phyloP scores from a whole-genome alignment of 345 rosid genomes.

The Sapria himalayana region DNA sequence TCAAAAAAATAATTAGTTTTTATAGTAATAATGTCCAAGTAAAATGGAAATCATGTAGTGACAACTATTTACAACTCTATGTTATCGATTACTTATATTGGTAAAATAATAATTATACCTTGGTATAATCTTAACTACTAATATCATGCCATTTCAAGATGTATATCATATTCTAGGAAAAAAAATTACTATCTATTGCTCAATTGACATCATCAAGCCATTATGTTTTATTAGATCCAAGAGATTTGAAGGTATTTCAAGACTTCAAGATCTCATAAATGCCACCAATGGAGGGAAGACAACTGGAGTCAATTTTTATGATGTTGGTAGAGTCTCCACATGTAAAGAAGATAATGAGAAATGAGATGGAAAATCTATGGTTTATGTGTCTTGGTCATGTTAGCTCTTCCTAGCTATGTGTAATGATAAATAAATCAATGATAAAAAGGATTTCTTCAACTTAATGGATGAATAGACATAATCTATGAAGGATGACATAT shows the following conservation, averaged over 20 bases:
- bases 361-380: background rate
- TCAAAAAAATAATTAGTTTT: background rate
- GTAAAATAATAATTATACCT: background rate
- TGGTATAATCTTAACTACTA: too few relatives aligned
- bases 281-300: background rate
- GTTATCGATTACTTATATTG: background rate
- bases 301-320: background rate
- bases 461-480: too few relatives aligned
- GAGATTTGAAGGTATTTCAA: background rate
- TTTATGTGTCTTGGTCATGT: too few relatives aligned
- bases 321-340: background rate
- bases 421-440: too few relatives aligned
- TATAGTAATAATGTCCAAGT: background rate
- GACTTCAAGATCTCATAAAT: background rate
- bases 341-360: background rate
- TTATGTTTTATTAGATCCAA: background rate
- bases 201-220: too few relatives aligned
- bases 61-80: background rate
- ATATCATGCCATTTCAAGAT: background rate
- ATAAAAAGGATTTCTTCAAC: too few relatives aligned
- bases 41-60: too few relatives aligned
- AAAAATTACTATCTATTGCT: background rate
- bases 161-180: background rate
- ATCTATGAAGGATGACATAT: too few relatives aligned
- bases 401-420: too few relatives aligned